These are phyloP conservation scores for Phyllosticta citrichinensis DNA, from an alignment of 2,329 filamentous ascomycete genomes.

Conservation along the genomic window DNA sequence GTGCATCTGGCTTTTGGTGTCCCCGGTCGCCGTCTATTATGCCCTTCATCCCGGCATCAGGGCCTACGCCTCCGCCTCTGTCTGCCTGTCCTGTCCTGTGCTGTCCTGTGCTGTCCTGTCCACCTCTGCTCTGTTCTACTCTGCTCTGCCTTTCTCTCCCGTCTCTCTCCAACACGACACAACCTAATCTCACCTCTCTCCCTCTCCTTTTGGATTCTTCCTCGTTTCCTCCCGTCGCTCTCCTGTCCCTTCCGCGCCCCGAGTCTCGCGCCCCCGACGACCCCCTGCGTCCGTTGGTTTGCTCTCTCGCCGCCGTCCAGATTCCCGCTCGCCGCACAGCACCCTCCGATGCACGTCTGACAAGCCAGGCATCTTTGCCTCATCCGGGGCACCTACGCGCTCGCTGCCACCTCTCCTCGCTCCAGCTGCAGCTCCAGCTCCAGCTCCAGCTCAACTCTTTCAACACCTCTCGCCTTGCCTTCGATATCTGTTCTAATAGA, in stretches of 20 bases:
- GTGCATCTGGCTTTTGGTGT: neutral
- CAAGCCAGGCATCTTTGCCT: conserved; percentile 9
- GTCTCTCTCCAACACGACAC: neutral
- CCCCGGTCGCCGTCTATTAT: neutral
- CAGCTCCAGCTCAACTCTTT: neutral
- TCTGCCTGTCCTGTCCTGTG: neutral
- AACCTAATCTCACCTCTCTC: neutral
- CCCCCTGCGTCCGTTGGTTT: neutral
- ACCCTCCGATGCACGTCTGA: conserved; percentile 11
- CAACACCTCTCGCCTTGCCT: conserved; percentile 21
- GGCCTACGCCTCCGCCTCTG: neutral
- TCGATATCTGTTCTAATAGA: conserved; percentile 30
- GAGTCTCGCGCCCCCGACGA: neutral
- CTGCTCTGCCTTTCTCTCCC: neutral
- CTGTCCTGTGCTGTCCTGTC: no score
- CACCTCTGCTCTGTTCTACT: neutral
- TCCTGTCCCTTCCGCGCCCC: neutral
- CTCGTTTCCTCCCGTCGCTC: no score
- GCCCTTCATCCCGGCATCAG: neutral
- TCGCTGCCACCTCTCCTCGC: conserved; percentile 6
- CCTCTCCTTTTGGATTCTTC: conserved; percentile 5
- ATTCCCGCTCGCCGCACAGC: neutral
- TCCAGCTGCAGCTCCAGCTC: conserved; percentile 6
- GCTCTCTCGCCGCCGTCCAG: conserved; percentile 5
- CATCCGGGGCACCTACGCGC: conserved; percentile 8